Base-by-base conservation (phyloP, 2,329 filamentous ascomycete species). In the Zymoseptoria ardabiliae region DNA sequence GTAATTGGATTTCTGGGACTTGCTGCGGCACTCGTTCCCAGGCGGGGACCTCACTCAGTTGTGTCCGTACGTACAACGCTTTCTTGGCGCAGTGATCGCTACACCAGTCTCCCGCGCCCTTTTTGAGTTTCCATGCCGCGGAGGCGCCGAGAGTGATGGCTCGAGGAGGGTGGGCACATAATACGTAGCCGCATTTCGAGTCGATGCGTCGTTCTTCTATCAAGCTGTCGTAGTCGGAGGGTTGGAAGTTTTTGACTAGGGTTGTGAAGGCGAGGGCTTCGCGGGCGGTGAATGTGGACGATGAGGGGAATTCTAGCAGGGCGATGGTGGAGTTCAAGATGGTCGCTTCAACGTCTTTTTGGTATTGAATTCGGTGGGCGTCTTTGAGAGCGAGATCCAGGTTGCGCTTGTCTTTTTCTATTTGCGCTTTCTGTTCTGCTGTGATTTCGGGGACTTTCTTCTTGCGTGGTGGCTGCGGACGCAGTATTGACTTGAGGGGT, bases 181-280 rank as follows among this genome's bases (percentile, higher is more conserved):
- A 80, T 0, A 83, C 80, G 72, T 97, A 97, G 1, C 91, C 94
- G 75, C 94, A 99, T 20, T 84, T 81, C 50, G 82, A 84, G 67
- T 90, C 87, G 65, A 90, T 88, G 72, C 96, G 95, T 69, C 94
- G 89, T 78, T 99, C 94, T 64, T 88, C 83, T 61, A 97, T 86
- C 54, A 97, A 79, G 64, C 90, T 88, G 70, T 96, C 91, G 77
- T 95, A 96, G 77, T 99, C 93, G 56, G 83, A 81, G 0, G 92
- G 90, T 71, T 93, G 90, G 75, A 97, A 97, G 50, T 85, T 80
- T 9, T 81, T 77, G 22, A 97, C 77, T 41, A 84, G 81, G 3
- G 78, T 70, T 67, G 86, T 85, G 75, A 97, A 91, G 57, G 77
- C 76, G 48, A 75, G 72, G 1, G 81, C 81, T 71, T 96, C 91